phyloP scores from a whole-genome alignment of 1,284 basidiomycete species.

The Peniophora sp. region DNA sequence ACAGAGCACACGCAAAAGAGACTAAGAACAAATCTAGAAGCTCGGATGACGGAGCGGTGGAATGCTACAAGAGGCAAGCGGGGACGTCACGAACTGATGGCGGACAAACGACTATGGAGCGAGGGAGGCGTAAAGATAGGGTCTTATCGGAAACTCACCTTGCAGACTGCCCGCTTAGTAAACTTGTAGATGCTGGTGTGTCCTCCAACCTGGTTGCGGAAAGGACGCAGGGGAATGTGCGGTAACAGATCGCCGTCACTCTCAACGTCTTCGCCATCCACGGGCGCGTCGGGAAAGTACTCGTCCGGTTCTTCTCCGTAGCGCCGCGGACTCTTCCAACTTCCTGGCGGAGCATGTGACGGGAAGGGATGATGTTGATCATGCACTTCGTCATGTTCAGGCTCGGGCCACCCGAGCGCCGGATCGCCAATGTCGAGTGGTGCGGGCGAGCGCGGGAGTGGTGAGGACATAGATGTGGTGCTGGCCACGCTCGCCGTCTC shows the following conservation, averaged over 20 bases:
- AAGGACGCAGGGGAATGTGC: conserved; percentile 93
- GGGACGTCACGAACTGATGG: conserved; percentile 21
- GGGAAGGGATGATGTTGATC: conserved; percentile 7
- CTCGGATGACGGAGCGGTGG: background rate
- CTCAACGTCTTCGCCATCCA: conserved; percentile 22
- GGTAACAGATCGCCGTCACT: conserved; percentile 49
- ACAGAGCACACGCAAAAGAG: conserved; percentile 6
- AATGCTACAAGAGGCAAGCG: background rate
- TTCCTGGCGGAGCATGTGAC: conserved; percentile 12
- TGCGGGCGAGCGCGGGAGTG: conserved; percentile 25
- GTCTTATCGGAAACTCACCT: conserved; percentile 48
- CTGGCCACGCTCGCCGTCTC: conserved; percentile 60
- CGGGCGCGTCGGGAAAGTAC: conserved; percentile 28
- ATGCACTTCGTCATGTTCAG: conserved; percentile 29
- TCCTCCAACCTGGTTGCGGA: conserved; percentile 96
- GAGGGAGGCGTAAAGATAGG: conserved; percentile 9
- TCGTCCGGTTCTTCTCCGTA: conserved; percentile 16
- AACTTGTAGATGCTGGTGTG: conserved; percentile 98
- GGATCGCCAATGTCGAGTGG: conserved; percentile 20
- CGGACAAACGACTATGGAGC: background rate
- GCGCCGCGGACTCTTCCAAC: conserved; percentile 16
- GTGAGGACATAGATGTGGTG: conserved; percentile 45
- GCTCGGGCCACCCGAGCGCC: conserved; percentile 17
- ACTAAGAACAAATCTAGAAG: conserved; percentile 1
- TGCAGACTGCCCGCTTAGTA: conserved; percentile 96